Evolutionary conservation across 1,284 basidiomycete species (phyloP).

Genomic region (Rhizoctonia solani): DNA sequence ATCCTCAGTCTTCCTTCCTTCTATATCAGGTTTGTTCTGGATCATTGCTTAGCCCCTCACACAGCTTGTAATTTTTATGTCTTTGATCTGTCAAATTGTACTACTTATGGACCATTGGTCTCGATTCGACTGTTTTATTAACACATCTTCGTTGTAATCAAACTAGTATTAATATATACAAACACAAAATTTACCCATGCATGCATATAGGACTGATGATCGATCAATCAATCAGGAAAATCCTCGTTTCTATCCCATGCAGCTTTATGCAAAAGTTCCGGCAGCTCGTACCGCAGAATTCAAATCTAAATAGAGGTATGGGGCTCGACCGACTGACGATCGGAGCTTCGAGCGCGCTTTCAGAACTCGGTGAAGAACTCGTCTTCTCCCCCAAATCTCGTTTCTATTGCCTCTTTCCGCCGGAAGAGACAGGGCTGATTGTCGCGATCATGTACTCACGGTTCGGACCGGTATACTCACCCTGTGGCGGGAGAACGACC

Average conservation of each 20-base stretch:
- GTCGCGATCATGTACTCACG: constrained; percentile 39
- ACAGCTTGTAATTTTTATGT: too few species aligned
- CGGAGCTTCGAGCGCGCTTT: constrained; percentile 44
- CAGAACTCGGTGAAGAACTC: constrained; percentile 24
- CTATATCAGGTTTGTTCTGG: not conserved
- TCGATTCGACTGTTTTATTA: too few species aligned
- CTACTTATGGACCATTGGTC: too few species aligned
- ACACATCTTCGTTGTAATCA: too few species aligned
- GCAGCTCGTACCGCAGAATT: constrained; percentile 72
- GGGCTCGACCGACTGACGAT: constrained; percentile 64
- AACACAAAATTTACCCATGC: too few species aligned
- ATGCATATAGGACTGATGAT: not conserved
- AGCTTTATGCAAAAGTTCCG: constrained; percentile 48
- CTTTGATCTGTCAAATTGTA: too few species aligned
- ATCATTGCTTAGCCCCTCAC: not conserved
- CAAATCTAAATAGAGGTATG: constrained; percentile 88
- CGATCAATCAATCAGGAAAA: too few species aligned
- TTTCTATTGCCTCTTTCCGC: constrained; percentile 45
- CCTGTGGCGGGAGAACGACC: constrained; percentile 61
- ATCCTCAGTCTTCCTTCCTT: too few species aligned
- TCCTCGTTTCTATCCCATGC: too few species aligned
- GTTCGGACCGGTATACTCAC: constrained; percentile 32
- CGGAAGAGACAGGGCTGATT: constrained; percentile 1
- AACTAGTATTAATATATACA: too few species aligned
- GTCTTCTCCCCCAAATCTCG: constrained; percentile 42